Evolutionary conservation across 345 rosid species (phyloP).

Genomic region (Excoecaria cochinchinensis): DNA sequence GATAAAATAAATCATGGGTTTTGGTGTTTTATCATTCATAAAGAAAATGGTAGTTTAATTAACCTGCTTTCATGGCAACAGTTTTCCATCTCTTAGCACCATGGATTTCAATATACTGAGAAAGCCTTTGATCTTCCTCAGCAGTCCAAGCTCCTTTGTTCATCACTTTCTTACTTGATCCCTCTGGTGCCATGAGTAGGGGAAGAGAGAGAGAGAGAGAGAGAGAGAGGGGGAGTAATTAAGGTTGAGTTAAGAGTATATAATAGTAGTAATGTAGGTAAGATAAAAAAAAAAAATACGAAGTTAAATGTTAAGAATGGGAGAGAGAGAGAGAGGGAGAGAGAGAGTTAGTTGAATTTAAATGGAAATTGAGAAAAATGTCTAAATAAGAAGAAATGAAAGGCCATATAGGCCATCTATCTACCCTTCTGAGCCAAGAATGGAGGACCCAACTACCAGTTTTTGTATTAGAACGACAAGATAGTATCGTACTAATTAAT

Average conservation of each 20-base stretch:
- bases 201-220: not conserved
- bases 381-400: slow-evolving; percentile 5
- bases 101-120: slow-evolving; percentile 46
- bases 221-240: not conserved
- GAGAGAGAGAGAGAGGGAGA: not conserved
- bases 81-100: slow-evolving; percentile 64
- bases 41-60: not conserved
- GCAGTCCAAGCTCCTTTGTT: slow-evolving; percentile 62
- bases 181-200: slow-evolving; percentile 40
- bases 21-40: too few species aligned
- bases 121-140: slow-evolving; percentile 56
- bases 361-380: slow-evolving; percentile 9
- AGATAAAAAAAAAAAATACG: too few species aligned
- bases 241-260: too few species aligned
- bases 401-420: slow-evolving; percentile 19
- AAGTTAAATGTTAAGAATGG: not conserved
- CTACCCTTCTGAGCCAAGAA: slow-evolving; percentile 41
- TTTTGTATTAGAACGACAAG: not conserved
- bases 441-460: slow-evolving; percentile 35
- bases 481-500: not conserved
- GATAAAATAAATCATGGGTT: not conserved
- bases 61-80: slow-evolving; percentile 53
- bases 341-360: not conserved
- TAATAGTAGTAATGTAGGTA: too few species aligned
- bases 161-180: slow-evolving; percentile 31